Conservation (phyloP, 345 rosid species). For the Hirschfeldia incana region DNA sequence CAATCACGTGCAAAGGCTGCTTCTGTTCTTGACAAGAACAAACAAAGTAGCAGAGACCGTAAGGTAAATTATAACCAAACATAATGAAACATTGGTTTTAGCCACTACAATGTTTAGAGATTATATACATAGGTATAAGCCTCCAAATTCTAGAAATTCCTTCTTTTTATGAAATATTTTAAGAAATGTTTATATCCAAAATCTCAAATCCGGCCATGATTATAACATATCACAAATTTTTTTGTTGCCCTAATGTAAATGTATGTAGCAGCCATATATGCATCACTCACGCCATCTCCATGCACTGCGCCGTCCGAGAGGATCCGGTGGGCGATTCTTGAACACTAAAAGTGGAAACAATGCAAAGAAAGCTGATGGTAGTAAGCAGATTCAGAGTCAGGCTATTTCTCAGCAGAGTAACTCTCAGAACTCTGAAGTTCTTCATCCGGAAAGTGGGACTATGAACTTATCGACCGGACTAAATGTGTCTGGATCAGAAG, state of each 20-base stretch:
- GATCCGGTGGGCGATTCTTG: slow-evolving; percentile 95
- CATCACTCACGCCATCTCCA: slow-evolving; percentile 92
- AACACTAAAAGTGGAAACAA: slow-evolving; percentile 52
- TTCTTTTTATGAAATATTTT: too few relatives aligned
- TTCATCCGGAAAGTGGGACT: slow-evolving; percentile 71
- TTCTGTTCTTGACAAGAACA: slow-evolving; percentile 53
- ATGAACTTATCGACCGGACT: slow-evolving; percentile 59
- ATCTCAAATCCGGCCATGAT: too few relatives aligned
- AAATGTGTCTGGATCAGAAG: slow-evolving; percentile 66
- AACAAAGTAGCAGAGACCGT: slow-evolving; percentile 45
- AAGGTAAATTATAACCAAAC: slow-evolving; percentile 53
- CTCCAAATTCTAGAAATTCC: too few relatives aligned
- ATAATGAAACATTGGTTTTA: too few relatives aligned
- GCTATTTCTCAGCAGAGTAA: slow-evolving; percentile 49
- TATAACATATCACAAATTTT: not conserved
- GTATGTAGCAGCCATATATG: slow-evolving; percentile 70
- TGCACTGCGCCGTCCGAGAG: slow-evolving; percentile 97
- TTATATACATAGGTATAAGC: too few relatives aligned
- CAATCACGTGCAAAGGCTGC: slow-evolving; percentile 89
- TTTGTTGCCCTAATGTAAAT: slow-evolving; percentile 1
- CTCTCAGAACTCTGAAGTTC: slow-evolving; percentile 77
- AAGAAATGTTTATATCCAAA: too few relatives aligned
- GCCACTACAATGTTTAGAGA: too few relatives aligned
- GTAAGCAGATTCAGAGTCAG: slow-evolving; percentile 1
- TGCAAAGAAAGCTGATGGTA: slow-evolving; percentile 29